Percentiles rank a stretch among this genome's conserved stretches.
Evolutionary conservation across 768 basidiomycete species (phyloP).

Genomic region (Trametes cubensis): DNA sequence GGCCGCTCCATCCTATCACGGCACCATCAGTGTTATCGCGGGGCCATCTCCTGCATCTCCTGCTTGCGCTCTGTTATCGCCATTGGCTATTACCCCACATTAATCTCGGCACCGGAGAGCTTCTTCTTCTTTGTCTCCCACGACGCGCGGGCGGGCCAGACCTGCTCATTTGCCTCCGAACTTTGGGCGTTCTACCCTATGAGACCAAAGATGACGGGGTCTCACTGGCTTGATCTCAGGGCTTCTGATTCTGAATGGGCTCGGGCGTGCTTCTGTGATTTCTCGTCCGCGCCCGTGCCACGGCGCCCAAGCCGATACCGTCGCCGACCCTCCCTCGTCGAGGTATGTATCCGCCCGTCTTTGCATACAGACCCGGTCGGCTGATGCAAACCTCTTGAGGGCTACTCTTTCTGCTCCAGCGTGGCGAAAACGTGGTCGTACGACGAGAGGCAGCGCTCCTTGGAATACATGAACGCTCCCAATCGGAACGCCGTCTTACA

Average conservation of each 20-base stretch:
- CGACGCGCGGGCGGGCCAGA: slow-evolving; percentile 5
- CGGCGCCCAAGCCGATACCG: slow-evolving; percentile 1
- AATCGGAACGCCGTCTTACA: slow-evolving; percentile 12
- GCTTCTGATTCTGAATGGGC: slow-evolving; percentile 9
- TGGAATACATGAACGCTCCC: background rate
- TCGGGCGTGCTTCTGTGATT: slow-evolving; percentile 12
- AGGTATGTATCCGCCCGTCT: background rate
- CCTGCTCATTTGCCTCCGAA: slow-evolving; percentile 5
- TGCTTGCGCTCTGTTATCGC: slow-evolving; percentile 17
- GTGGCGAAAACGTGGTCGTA: background rate
- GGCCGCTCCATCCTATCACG: slow-evolving; percentile 15
- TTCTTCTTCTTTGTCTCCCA: slow-evolving; percentile 12
- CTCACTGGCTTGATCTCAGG: slow-evolving; percentile 9
- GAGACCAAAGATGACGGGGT: slow-evolving; percentile 10
- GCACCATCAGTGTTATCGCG: slow-evolving; percentile 20
- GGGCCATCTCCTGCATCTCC: slow-evolving; percentile 4
- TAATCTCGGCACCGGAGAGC: slow-evolving; percentile 21
- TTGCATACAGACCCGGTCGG: background rate
- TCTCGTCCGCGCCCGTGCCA: slow-evolving; percentile 2
- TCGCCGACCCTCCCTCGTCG: background rate
- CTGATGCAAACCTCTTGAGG: no score
- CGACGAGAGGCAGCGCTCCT: background rate
- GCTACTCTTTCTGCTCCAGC: no score
- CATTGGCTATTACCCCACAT: slow-evolving; percentile 17
- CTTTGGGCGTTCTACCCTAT: slow-evolving; percentile 1